Evolutionary conservation across 2,329 filamentous ascomycete genomes (phyloP).

Genomic region (Fusarium sp.): DNA sequence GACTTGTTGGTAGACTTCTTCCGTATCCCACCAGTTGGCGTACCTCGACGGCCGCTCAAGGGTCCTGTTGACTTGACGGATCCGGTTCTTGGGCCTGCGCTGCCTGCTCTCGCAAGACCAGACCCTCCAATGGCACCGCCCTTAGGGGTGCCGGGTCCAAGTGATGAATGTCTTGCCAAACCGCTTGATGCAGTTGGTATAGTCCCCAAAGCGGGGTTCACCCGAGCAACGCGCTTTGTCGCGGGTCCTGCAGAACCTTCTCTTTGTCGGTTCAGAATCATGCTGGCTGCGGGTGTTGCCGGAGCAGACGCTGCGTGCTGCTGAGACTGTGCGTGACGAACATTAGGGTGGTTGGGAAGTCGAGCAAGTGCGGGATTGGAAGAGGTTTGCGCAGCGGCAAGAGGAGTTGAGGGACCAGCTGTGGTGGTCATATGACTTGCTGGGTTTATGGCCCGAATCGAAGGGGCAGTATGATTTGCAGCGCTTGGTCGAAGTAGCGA

Average conservation of each 20-base stretch:
- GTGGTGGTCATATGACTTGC: slow-evolving; percentile 48
- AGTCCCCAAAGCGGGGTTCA: slow-evolving; percentile 57
- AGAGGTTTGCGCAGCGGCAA: slow-evolving; percentile 44
- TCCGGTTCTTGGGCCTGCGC: slow-evolving; percentile 65
- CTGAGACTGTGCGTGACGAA: slow-evolving; percentile 60
- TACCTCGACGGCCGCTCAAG: slow-evolving; percentile 58
- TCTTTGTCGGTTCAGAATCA: slow-evolving; percentile 66
- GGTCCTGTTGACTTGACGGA: slow-evolving; percentile 55
- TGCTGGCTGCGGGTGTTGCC: slow-evolving; percentile 67
- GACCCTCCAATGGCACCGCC: slow-evolving; percentile 43
- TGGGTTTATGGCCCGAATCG: slow-evolving; percentile 55
- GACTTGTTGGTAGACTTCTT: slow-evolving; percentile 67
- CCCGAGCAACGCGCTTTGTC: slow-evolving; percentile 63
- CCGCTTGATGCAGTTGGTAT: slow-evolving; percentile 63
- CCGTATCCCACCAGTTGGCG: slow-evolving; percentile 53
- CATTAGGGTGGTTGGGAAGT: slow-evolving; percentile 54
- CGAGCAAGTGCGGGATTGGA: slow-evolving; percentile 55
- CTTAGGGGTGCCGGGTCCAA: slow-evolving; percentile 71
- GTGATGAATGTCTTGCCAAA: slow-evolving; percentile 69
- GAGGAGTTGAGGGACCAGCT: slow-evolving; percentile 40
- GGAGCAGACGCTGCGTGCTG: slow-evolving; percentile 66
- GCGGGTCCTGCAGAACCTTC: slow-evolving; percentile 69
- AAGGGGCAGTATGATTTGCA: slow-evolving; percentile 58
- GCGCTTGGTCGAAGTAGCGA: slow-evolving; percentile 68
- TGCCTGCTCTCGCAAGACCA: slow-evolving; percentile 61